Evolutionary conservation across 1,139 yeast genomes (phyloP), one percentile per base, ranked within the genome.

Genomic region (Geotrichum citri-aurantii): DNA sequence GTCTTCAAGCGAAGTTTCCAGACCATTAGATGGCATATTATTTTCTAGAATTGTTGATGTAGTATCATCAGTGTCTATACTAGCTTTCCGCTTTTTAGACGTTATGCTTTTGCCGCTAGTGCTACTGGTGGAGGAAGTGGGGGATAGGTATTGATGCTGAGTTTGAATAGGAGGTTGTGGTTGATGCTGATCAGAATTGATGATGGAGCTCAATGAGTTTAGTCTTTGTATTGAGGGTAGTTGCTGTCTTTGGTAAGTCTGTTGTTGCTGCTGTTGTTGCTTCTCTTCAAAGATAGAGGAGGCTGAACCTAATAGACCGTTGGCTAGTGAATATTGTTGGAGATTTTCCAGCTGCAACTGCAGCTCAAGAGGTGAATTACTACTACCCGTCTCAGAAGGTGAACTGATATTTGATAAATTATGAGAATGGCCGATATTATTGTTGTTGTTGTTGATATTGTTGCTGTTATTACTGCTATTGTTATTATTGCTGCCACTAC

Each of bases 251-350:
- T 21, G 11, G 19, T 14, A 24, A 37, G 10, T 12, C 11, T 14
- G 44, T 17, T 27, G 26, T 31, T 14, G 33, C 23, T 19, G 21
- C 33, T n/a, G 24, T 23, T 37, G 42, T 37, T 31, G 50, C 17
- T 23, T 12, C 37, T 37, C 37, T 23, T 17, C 29, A 40, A 48
- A 21, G 14, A 10, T 47, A 14, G 53, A 19, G 6, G 47, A 14
- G n/a, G 31, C 40, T 24, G 40, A 40, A 6, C 29, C 51, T 3
- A 55, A 50, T 8, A 50, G 47, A 14, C 44, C 57, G 46, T 49
- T 54, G 24, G 68, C 69, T 26, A 66, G 62, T 23, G 69, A 65
- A 55, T 64, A 66, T 58, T 65, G 66, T 59, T 66, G 68, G 49
- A 65, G 58, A 29, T 62, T 26, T 26, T 26, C 29, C 29, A 12